phyloP scores from a whole-genome alignment of 2,329 filamentous ascomycete genomes.

The Dothideomycetes sp. region DNA sequence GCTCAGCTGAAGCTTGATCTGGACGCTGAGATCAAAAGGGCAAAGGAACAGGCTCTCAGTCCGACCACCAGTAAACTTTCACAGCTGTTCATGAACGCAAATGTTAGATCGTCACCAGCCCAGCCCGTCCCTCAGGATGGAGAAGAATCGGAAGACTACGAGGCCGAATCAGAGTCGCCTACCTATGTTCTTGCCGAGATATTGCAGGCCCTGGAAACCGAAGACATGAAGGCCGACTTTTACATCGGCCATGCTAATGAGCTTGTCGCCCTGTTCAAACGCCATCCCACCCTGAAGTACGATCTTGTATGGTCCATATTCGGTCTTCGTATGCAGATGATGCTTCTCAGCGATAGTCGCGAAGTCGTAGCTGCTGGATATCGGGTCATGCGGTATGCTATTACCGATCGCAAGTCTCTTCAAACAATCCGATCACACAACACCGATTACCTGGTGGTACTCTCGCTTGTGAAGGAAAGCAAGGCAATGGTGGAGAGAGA shows the following conservation, averaged over 20 bases:
- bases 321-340: slow-evolving; percentile 82
- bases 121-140: slow-evolving; percentile 18
- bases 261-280: slow-evolving; percentile 91
- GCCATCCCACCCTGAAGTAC: slow-evolving; percentile 87
- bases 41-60: slow-evolving; percentile 34
- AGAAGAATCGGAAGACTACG: slow-evolving; percentile 27
- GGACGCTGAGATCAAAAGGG: slow-evolving; percentile 48
- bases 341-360: slow-evolving; percentile 89
- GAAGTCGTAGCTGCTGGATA: slow-evolving; percentile 95
- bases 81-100: slow-evolving; percentile 44
- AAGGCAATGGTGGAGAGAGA: slow-evolving; percentile 96
- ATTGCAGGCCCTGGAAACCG: slow-evolving; percentile 76
- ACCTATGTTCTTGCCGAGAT: slow-evolving; percentile 86
- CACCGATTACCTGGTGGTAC: slow-evolving; percentile 83
- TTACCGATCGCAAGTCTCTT: slow-evolving; percentile 81
- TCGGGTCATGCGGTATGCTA: slow-evolving; percentile 83
- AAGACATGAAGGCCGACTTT: slow-evolving; percentile 83
- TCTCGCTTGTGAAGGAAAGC: slow-evolving; percentile 87
- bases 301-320: slow-evolving; percentile 95
- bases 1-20: slow-evolving; percentile 48
- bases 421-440: slow-evolving; percentile 79
- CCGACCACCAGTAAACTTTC: slow-evolving; percentile 36
- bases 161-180: slow-evolving; percentile 67
- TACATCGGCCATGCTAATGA: slow-evolving; percentile 89
- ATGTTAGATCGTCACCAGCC: slow-evolving; percentile 29